phyloP scores from a whole-genome alignment of 2,329 filamentous ascomycete species.

The Trichoderma polysporum region DNA sequence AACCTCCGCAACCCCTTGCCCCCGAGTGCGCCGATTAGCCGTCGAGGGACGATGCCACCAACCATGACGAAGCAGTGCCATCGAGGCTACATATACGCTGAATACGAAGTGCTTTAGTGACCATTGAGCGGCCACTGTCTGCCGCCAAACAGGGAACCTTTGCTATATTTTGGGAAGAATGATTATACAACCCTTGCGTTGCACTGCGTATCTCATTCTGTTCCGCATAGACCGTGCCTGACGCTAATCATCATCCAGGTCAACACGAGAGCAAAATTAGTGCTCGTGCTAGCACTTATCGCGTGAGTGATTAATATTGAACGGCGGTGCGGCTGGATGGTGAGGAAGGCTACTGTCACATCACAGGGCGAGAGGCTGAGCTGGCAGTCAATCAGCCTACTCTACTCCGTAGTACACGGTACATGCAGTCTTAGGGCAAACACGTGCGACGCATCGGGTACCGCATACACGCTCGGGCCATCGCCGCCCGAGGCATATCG shows the following conservation, averaged over 20 bases:
- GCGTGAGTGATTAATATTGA: neutral
- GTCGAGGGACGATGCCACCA: neutral
- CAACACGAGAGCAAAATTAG: neutral
- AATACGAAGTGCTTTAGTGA: neutral
- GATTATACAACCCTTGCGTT: too few species aligned
- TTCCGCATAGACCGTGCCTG: neutral
- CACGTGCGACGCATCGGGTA: neutral
- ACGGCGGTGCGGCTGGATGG: slow-evolving; percentile 8
- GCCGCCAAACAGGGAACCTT: neutral
- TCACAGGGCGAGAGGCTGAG: neutral
- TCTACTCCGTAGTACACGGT: neutral
- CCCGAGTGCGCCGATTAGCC: slow-evolving; percentile 11
- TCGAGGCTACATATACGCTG: neutral
- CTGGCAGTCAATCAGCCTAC: neutral
- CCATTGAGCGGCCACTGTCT: neutral
- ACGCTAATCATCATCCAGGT: neutral
- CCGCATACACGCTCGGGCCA: neutral
- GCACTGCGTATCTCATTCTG: neutral
- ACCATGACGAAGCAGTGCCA: neutral
- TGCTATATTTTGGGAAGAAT: neutral
- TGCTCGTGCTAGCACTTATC: neutral
- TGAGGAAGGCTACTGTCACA: slow-evolving; percentile 6
- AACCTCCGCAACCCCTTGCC: slow-evolving; percentile 5
- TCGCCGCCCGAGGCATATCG: neutral
- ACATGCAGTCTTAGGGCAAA: neutral